These are phyloP conservation scores for Pythium myriotylum DNA, from an alignment of 352 stramenopile species.

Conservation along the genomic window DNA sequence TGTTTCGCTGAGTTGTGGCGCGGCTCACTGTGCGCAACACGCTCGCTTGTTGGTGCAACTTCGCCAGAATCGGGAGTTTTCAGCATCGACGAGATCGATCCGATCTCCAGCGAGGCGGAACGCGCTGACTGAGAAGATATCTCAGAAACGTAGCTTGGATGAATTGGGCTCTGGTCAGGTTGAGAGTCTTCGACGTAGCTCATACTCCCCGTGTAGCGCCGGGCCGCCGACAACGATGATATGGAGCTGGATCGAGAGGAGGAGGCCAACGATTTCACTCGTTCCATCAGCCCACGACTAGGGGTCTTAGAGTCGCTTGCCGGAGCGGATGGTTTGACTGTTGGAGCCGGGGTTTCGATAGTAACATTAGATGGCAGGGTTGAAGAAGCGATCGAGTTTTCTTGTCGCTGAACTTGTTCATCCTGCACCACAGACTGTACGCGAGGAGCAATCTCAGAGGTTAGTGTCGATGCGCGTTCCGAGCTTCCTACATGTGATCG, in stretches of 20 bases:
- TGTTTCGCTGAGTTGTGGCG: slow-evolving; percentile 15
- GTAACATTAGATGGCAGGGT: too few relatives aligned
- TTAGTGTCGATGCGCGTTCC: too few relatives aligned
- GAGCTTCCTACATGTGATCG: too few relatives aligned
- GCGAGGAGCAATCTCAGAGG: too few relatives aligned
- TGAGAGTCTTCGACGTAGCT: slow-evolving; percentile 33
- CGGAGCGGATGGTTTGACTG: background rate
- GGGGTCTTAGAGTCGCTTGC: slow-evolving; percentile 10
- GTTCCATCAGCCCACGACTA: slow-evolving; percentile 22
- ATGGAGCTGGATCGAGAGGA: slow-evolving; percentile 25
- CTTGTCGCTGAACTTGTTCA: too few relatives aligned
- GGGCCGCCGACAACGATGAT: slow-evolving; percentile 12
- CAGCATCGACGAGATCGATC: slow-evolving; percentile 7
- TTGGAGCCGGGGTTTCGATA: too few relatives aligned
- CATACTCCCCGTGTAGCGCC: slow-evolving; percentile 18
- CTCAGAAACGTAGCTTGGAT: slow-evolving; percentile 7
- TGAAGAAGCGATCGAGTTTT: too few relatives aligned
- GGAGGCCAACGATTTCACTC: slow-evolving; percentile 18
- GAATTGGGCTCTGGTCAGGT: slow-evolving; percentile 27
- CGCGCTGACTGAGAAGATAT: slow-evolving; percentile 12
- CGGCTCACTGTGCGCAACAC: slow-evolving; percentile 30
- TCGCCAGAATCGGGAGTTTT: slow-evolving; percentile 28
- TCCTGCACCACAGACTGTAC: too few relatives aligned
- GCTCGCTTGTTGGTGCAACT: slow-evolving; percentile 15
- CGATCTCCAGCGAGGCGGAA: slow-evolving; percentile 24